Conservation (phyloP, 192 early-diverging fungal genomes). For the Coemansia sp. region DNA sequence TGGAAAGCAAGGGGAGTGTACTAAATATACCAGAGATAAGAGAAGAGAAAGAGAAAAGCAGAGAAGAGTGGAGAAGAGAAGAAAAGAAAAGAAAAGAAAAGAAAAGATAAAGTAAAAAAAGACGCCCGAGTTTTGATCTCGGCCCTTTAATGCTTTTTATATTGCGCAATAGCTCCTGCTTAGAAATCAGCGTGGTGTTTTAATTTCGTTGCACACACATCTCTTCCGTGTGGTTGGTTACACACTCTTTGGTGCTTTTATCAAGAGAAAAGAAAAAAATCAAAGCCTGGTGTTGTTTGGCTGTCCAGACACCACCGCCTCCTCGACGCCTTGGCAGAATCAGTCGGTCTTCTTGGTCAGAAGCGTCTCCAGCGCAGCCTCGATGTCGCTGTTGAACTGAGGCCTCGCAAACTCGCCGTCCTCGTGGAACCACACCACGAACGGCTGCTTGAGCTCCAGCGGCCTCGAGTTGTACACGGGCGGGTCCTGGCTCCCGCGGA, state of each 20-base stretch:
- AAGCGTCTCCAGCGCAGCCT: conserved; percentile 51
- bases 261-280: not conserved
- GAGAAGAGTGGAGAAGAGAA: not conserved
- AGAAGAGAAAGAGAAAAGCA: conserved; percentile 11
- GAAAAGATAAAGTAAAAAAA: too few relatives aligned
- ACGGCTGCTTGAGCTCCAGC: conserved; percentile 55
- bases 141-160: too few relatives aligned
- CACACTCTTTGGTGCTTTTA: too few relatives aligned
- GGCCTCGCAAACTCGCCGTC: conserved; percentile 62
- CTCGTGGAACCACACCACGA: conserved; percentile 66
- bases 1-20: conserved; percentile 1
- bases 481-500: conserved; percentile 55
- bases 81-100: conserved; percentile 5
- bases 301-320: too few relatives aligned
- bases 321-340: not conserved
- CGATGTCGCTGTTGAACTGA: conserved; percentile 59
- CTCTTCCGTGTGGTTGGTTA: too few relatives aligned
- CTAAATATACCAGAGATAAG: conserved; percentile 5
- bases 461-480: conserved; percentile 51
- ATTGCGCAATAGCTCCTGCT: too few relatives aligned
- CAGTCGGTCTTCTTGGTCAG: conserved; percentile 51
- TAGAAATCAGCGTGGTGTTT: too few relatives aligned
- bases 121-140: too few relatives aligned
- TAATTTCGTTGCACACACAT: too few relatives aligned
- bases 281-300: too few relatives aligned